Base-by-base conservation (phyloP, 768 basidiomycete genomes). In the Kwoniella heveanensis region DNA sequence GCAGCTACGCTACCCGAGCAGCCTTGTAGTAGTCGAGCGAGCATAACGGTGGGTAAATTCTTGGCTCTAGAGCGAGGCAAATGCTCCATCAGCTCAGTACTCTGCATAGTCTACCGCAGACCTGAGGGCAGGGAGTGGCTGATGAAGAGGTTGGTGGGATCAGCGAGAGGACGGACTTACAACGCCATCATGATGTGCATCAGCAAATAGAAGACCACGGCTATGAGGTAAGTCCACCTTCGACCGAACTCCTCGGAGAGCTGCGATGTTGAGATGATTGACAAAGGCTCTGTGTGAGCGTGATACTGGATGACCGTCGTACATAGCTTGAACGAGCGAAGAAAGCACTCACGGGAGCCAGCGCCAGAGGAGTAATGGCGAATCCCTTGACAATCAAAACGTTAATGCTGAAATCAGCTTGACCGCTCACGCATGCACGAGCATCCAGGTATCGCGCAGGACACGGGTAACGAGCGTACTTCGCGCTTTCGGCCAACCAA, bases 11-110 rank as follows among this genome's bases (percentile, higher is more conserved):
- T 73, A 0, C 80, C 82, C 0, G 78, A 74, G 4, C 67, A 62
- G 4, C 82, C 82, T 2, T 68, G 61, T 2, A 82, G 60, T 58
- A 82, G 76, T 0, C 81, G 73, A 13, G 69, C 68, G 3, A 80
- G 67, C 30, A 82, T 64, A 26, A 82, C 66, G 6, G 80, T 79
- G 2, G 66, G 65, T 27, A 81, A 74, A 59, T 80, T 81, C 49
- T 73, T 67, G 0, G 58, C 46, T 27, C 58, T 60, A 29, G n/a
- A 24, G 25, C n/a, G n/a, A n/a, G n/a, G n/a, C n/a, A n/a, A n/a
- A n/a, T n/a, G n/a, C n/a, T n/a, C n/a, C n/a, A n/a, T n/a, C n/a
- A n/a, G n/a, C n/a, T n/a, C n/a, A n/a, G 22, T 22, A 19, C 46
- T 8, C 9, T 26, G 27, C 17, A 30, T 30, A 12, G 29, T 49